A percentile compares a stretch with the other conserved stretches of the same genome.
Conservation (phyloP, 2,329 filamentous ascomycete genomes). For the Pyrenophora tritici-repentis region DNA sequence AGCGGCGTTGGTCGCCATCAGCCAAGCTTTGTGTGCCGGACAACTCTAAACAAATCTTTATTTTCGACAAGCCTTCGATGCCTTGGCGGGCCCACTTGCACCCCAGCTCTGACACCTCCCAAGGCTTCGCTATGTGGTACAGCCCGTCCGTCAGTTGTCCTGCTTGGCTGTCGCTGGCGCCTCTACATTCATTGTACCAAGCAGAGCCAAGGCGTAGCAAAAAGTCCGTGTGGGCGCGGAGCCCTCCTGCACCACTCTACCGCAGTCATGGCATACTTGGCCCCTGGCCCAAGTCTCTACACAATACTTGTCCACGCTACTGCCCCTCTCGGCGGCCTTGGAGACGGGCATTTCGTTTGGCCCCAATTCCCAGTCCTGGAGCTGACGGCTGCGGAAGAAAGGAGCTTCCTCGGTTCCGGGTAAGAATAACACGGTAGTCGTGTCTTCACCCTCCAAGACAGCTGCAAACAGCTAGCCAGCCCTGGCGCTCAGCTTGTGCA, state of each 20-base stretch:
- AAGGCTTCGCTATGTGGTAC: slow-evolving; percentile 22
- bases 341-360: not conserved
- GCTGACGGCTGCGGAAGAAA: not conserved
- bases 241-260: slow-evolving; percentile 8
- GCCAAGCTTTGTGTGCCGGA: slow-evolving; percentile 38
- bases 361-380: not conserved
- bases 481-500: slow-evolving; percentile 24
- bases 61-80: slow-evolving; percentile 42
- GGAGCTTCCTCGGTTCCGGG: not conserved
- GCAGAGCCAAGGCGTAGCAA: slow-evolving; percentile 27
- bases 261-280: slow-evolving; percentile 21
- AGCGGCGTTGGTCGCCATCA: slow-evolving; percentile 26
- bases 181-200: slow-evolving; percentile 17
- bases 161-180: slow-evolving; percentile 25
- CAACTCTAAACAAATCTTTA: slow-evolving; percentile 44
- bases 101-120: slow-evolving; percentile 33
- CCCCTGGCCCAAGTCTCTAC: slow-evolving; percentile 17
- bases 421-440: not conserved
- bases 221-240: slow-evolving; percentile 15
- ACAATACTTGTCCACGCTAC: slow-evolving; percentile 12
- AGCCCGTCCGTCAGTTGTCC: slow-evolving; percentile 28
- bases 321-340: slow-evolving; percentile 10
- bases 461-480: slow-evolving; percentile 9
- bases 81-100: slow-evolving; percentile 31
- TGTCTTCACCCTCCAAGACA: not conserved